Base-by-base conservation (phyloP, 805 yeast genomes). In the Saturnispora diversa region DNA sequence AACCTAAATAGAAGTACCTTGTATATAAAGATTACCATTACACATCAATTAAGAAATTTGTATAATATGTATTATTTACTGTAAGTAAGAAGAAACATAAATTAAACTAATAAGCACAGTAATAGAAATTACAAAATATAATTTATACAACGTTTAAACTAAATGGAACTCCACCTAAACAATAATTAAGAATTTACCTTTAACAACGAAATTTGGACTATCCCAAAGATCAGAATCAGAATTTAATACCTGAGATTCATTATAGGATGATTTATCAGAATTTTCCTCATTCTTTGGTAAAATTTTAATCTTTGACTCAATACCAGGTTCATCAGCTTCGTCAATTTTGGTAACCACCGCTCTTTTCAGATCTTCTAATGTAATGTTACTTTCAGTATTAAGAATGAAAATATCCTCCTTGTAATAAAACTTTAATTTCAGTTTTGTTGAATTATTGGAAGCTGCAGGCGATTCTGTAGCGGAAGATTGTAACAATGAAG, bases 391-490 rank as follows among this genome's bases (percentile, higher is more conserved):
- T 3, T 53, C 44, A n/a, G 62, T 58, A 9, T 52, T 52, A 20
- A 84, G 66, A 1, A 86, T 92, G 64, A 83, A 84, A 12, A 84
- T 84, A 54, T 84, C 94, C 52, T 82, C 92, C 44, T 77, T 79
- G 53, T 75, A 82, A 56, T 79, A 84, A 52, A 84, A 81, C 56
- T 84, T 84, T 38, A 83, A 73, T 57, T 84, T 84, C 15, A 67
- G 62, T 50, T 74, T 75, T 38, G 39, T 9, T 31, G 44, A 32
- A 6, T 32, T 28, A 31, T 48, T 19, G 11, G 32, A 19, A 8
- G 53, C 42, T 15, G 13, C 7, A 20, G 53, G 45, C 2, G 54
- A 37, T 8, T 26, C 19, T 11, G 26, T 17, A 10, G 11, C 13
- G 6, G 31, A n/a, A n/a, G n/a, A n/a, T n/a, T n/a, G n/a, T n/a